Conservation (phyloP, 1,284 basidiomycete species). For the Peniophora sp. region DNA sequence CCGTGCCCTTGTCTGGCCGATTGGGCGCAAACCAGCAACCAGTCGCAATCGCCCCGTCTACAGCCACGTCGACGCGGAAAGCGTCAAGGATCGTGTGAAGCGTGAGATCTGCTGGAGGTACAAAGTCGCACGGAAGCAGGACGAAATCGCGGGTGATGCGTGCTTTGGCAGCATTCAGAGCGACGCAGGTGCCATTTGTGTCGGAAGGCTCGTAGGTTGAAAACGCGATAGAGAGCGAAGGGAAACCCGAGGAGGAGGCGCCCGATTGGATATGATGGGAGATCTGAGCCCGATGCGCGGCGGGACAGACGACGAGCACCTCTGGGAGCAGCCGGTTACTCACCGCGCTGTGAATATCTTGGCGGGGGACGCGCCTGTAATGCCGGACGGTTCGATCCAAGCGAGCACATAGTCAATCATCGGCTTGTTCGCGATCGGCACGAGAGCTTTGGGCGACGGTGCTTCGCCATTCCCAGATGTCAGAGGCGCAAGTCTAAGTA, state of each 20-base stretch:
- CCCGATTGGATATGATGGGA: conserved; percentile 78
- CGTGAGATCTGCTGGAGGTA: conserved; percentile 67
- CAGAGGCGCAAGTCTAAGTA: conserved; percentile 56
- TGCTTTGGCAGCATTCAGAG: conserved; percentile 61
- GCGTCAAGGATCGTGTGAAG: conserved; percentile 72
- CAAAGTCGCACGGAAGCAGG: conserved; percentile 87
- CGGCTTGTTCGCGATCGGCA: conserved; percentile 83
- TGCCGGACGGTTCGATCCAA: conserved; percentile 83
- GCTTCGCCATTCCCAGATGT: conserved; percentile 69
- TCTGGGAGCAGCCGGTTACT: conserved; percentile 38
- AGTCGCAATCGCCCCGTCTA: conserved; percentile 66
- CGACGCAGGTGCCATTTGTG: conserved; percentile 57
- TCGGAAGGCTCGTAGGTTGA: conserved; percentile 73
- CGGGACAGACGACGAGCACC: conserved; percentile 78
- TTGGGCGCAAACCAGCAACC: conserved; percentile 66
- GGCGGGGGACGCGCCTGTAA: conserved; percentile 54
- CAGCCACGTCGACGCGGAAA: conserved; percentile 64
- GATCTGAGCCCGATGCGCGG: conserved; percentile 63
- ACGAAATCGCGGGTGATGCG: conserved; percentile 80
- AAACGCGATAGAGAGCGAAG: conserved; percentile 61
- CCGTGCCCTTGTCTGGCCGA: conserved; percentile 44
- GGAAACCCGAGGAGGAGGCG: conserved; percentile 42
- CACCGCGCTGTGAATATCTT: conserved; percentile 7
- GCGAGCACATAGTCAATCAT: conserved; percentile 80
- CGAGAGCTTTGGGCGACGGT: conserved; percentile 75